Percentiles rank a stretch among this genome's conserved stretches.
Conservation (phyloP, 2,329 filamentous ascomycete genomes). For the Trichoderma sp. region DNA sequence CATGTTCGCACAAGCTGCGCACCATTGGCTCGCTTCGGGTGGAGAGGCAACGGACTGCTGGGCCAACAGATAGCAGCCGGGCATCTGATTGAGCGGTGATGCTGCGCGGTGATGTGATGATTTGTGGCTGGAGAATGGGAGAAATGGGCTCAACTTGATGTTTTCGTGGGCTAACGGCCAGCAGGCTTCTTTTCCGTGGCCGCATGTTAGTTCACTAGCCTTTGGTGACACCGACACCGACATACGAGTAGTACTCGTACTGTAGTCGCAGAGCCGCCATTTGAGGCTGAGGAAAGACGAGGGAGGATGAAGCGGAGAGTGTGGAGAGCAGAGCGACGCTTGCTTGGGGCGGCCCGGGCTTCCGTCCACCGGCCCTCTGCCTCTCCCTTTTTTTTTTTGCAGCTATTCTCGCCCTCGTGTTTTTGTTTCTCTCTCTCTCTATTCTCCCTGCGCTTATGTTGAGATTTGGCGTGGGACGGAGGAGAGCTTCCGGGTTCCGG, state of each 20-base stretch:
- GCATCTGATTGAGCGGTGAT: conserved; percentile 15
- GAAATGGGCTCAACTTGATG: not conserved
- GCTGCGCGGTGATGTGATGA: not conserved
- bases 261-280: conserved; percentile 14
- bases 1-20: conserved; percentile 2
- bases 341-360: conserved; percentile 9
- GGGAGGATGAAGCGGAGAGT: not conserved
- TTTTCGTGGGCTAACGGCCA: not conserved
- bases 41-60: conserved; percentile 6
- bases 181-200: not conserved
- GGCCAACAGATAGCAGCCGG: conserved; percentile 5
- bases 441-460: not conserved
- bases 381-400: not conserved
- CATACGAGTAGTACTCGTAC: too few species aligned
- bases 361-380: conserved; percentile 6
- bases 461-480: not conserved
- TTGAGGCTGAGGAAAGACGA: not conserved
- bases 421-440: not conserved
- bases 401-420: not conserved
- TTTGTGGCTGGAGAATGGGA: not conserved
- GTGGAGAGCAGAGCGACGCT: conserved; percentile 2
- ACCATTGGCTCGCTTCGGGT: conserved; percentile 16
- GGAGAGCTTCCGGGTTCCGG: conserved; percentile 7
- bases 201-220: not conserved
- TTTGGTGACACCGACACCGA: too few species aligned